phyloP scores from a whole-genome alignment of 148 eudicot species.

The Nepenthes mirabilis region DNA sequence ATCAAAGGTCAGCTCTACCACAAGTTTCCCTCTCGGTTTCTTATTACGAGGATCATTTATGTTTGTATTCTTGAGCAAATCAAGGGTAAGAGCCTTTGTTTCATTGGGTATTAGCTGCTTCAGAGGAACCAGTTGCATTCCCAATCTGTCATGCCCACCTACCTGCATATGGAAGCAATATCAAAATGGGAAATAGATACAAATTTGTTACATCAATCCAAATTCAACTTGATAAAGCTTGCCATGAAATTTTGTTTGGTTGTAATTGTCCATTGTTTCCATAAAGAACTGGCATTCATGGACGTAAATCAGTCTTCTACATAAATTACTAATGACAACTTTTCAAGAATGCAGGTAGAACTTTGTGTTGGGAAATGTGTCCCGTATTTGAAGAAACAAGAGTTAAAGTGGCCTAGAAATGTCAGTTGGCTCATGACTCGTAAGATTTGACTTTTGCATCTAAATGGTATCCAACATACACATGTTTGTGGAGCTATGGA shows the following conservation, averaged over 20 bases:
- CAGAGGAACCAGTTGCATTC: slow-evolving; percentile 58
- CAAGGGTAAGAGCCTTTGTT: slow-evolving; percentile 40
- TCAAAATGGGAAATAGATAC: not conserved
- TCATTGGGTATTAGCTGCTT: slow-evolving; percentile 48
- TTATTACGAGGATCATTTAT: slow-evolving; percentile 29
- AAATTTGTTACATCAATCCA: too few species aligned
- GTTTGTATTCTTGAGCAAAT: slow-evolving; percentile 48
- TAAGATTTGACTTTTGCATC: too few species aligned
- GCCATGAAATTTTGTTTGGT: too few species aligned
- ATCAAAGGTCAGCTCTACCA: slow-evolving; percentile 53
- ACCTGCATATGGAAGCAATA: slow-evolving; percentile 26
- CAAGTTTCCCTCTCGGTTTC: slow-evolving; percentile 59
- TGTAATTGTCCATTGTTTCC: not conserved
- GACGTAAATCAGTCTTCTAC: too few species aligned
- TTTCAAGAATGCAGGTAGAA: too few species aligned
- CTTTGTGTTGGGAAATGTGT: too few species aligned
- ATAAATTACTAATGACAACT: too few species aligned
- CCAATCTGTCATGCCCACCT: slow-evolving; percentile 65
- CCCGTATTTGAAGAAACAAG: too few species aligned
- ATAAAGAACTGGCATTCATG: not conserved
- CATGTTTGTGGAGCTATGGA: too few species aligned
- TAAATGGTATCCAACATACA: too few species aligned
- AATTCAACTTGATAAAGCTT: not conserved
- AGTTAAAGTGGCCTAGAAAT: too few species aligned
- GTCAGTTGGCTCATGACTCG: too few species aligned